A percentile compares a stretch with the other conserved stretches of the same genome.
phyloP scores from a whole-genome alignment of 257 asterid genomes.

The Plantago major region DNA sequence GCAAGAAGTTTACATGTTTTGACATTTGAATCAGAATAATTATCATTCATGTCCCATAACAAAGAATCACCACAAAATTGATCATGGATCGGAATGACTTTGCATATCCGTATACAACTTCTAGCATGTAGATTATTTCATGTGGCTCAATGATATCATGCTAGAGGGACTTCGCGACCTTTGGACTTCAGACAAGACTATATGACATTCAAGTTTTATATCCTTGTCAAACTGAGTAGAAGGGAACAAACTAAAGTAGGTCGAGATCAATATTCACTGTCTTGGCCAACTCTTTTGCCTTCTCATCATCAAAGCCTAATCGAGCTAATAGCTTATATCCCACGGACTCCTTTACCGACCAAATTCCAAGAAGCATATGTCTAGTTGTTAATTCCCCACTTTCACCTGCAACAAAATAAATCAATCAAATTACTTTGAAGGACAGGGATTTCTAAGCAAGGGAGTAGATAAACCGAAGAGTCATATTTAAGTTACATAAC shows the following conservation, averaged over 20 bases:
- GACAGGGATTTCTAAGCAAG: conserved; percentile 6
- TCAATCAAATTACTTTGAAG: conserved; percentile 5
- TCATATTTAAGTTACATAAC: neutral
- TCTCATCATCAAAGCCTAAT: conserved; percentile 73
- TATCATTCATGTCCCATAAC: neutral
- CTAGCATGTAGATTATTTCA: conserved; percentile 10
- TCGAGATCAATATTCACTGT: conserved; percentile 38
- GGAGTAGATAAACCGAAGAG: neutral
- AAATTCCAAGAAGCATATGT: conserved; percentile 71
- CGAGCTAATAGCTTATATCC: conserved; percentile 63
- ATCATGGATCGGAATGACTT: neutral
- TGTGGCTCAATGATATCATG: conserved; percentile 3
- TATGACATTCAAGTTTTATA: conserved; percentile 40
- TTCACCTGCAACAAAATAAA: conserved; percentile 49
- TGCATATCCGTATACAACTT: neutral
- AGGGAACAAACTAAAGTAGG: conserved; percentile 15
- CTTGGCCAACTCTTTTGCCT: conserved; percentile 73
- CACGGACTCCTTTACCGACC: conserved; percentile 77
- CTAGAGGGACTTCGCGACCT: neutral
- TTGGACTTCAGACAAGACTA: conserved; percentile 19
- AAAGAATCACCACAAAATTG: conserved; percentile 3
- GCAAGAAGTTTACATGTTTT: neutral
- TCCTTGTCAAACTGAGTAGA: conserved; percentile 71
- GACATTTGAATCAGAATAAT: conserved; percentile 4
- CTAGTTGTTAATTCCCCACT: conserved; percentile 73